A percentile compares a stretch with the other conserved stretches of the same genome.
phyloP scores from a whole-genome alignment of 2,329 filamentous ascomycete species.

The Aureobasidium vineae region DNA sequence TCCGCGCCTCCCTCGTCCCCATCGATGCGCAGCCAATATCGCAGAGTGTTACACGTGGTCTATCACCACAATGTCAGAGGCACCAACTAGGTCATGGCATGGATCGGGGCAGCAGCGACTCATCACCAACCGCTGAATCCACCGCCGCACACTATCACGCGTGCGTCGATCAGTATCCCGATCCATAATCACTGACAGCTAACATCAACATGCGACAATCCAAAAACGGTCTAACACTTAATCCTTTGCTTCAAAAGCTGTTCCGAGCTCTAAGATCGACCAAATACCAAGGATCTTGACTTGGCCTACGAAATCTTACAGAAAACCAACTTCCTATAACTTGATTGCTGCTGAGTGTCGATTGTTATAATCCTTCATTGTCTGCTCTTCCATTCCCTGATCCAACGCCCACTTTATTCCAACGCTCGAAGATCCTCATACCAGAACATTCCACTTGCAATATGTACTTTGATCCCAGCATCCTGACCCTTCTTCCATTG shows the following conservation, averaged over 20 bases:
- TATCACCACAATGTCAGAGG: too few relatives aligned
- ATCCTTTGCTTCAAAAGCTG: not conserved
- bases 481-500: not conserved
- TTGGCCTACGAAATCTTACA: not conserved
- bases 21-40: too few relatives aligned
- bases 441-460: not conserved
- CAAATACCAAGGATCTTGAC: not conserved
- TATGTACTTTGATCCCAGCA: not conserved
- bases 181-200: not conserved
- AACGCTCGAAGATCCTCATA: not conserved
- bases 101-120: too few relatives aligned
- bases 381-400: not conserved
- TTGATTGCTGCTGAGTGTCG: not conserved
- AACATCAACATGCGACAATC: not conserved
- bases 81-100: too few relatives aligned
- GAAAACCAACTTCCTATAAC: not conserved
- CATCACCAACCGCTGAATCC: too few relatives aligned
- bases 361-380: not conserved
- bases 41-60: too few relatives aligned
- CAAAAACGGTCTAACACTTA: not conserved
- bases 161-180: too few relatives aligned
- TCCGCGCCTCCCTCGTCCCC: too few relatives aligned
- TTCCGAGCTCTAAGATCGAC: not conserved
- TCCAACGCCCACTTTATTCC: not conserved
- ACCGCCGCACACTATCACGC: too few relatives aligned